Base-by-base conservation (phyloP, 2,329 filamentous ascomycete species). In the Aaosphaeria pasadenensis region DNA sequence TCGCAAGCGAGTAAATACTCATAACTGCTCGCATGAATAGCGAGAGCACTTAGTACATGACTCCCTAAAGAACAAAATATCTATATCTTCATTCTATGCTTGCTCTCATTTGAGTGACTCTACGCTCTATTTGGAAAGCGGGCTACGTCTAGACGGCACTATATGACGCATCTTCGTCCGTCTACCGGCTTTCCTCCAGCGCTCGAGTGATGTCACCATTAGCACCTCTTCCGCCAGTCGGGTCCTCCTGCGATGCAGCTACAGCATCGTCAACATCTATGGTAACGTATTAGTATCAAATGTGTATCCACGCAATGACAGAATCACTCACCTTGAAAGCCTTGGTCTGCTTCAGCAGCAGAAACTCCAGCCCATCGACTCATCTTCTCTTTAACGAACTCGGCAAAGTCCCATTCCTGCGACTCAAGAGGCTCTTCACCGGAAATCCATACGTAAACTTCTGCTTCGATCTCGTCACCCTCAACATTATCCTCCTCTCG, bases 401-500 rank as follows among this genome's bases (percentile, higher is more conserved):
- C 83, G 42, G 86, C 84, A 72, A 91, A 94, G 67, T 95, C 89
- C 92, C 92, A 97, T 68, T 96, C 91, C 24, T 74, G 71, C 31
- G 81, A 75, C 68, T 95, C 89, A 13, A 97, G 72, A 0, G 71
- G 48, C 7, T 73, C 51, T 41, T 60, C 51, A 40, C 69, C 58
- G 11, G 76, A 69, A 53, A 76, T 67, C 65, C 79, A 81, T 5
- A 89, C 78, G 44, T 78, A 78, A 29, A 57, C 76, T 59, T 71
- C 77, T 47, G 64, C 73, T 48, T 72, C 66, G 1, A 78, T 63
- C 42, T 73, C 69, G 13, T 66, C 62, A 7, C 58, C 60, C 42
- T 75, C 71, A 1, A 50, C 45, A 31, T 60, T 55, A 1, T 64
- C 57, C 38, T 66, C 64, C 41, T 63, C 62, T 30, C 56, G 54